Evolutionary conservation across 139 green algal species (phyloP).

Genomic region (Chlamydomonas sp.): DNA sequence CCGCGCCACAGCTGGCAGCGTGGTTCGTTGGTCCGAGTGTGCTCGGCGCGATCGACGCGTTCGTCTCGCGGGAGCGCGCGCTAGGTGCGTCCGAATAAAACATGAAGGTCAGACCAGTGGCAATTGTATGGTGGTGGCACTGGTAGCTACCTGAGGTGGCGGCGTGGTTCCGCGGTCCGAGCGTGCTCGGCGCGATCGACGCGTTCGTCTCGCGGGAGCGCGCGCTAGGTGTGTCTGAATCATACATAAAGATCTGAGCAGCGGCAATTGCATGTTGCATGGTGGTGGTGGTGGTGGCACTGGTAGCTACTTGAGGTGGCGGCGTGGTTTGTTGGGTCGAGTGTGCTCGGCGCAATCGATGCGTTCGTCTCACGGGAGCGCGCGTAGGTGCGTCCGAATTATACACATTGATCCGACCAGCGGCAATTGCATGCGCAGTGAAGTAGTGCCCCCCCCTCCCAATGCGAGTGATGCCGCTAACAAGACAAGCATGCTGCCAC

Average conservation of each 20-base stretch:
- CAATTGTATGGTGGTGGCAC: too few species aligned
- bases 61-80: conserved; percentile 37
- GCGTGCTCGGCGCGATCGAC: conserved; percentile 72
- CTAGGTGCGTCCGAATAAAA: conserved; percentile 10
- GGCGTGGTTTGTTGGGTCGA: conserved; percentile 44
- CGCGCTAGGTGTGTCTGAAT: conserved; percentile 14
- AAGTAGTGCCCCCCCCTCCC: too few species aligned
- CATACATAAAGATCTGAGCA: conserved; percentile 2
- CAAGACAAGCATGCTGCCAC: too few species aligned
- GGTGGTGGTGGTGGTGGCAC: too few species aligned
- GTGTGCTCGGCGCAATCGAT: conserved; percentile 71
- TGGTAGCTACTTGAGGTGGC: too few species aligned
- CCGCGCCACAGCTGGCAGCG: conserved; percentile 27
- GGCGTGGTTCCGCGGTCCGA: conserved; percentile 44
- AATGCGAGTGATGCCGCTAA: too few species aligned
- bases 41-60: conserved; percentile 53
- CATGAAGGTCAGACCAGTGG: not conserved
- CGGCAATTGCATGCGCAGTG: too few species aligned
- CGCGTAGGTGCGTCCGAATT: conserved; percentile 12
- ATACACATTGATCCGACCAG: not conserved
- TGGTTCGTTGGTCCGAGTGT: conserved; percentile 41
- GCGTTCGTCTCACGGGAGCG: conserved; percentile 43
- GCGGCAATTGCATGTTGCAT: too few species aligned
- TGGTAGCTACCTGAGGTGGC: too few species aligned
- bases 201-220: conserved; percentile 43